phyloP scores from a whole-genome alignment of 202 grass and related monocot genomes.

The Bolboschoenoplectus hybrid region DNA sequence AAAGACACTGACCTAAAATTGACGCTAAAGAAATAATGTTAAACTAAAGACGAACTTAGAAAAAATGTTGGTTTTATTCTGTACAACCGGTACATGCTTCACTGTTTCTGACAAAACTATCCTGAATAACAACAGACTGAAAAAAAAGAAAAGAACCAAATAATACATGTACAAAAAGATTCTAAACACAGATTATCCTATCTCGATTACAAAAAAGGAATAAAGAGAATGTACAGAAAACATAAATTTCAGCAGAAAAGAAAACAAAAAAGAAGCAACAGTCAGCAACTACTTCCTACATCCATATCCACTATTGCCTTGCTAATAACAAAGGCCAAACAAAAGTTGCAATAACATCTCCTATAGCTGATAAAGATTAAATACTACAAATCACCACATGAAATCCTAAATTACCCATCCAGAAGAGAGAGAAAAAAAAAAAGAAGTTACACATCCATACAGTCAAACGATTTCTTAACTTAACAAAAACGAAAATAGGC shows the following conservation, averaged over 20 bases:
- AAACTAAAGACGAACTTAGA: not conserved
- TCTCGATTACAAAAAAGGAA: slow-evolving; percentile 36
- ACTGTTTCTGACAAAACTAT: not conserved
- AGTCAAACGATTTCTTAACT: slow-evolving; percentile 28
- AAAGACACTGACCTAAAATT: not conserved
- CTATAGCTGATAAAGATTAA: slow-evolving; percentile 34
- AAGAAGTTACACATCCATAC: slow-evolving; percentile 31
- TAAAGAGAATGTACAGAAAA: slow-evolving; percentile 30
- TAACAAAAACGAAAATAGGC: slow-evolving; percentile 36
- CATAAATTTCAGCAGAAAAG: slow-evolving; percentile 9
- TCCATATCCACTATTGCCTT: slow-evolving; percentile 28
- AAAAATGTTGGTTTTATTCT: not conserved
- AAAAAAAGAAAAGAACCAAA: not conserved
- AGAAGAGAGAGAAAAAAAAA: slow-evolving; percentile 8
- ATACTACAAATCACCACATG: slow-evolving; percentile 38
- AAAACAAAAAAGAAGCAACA: not conserved
- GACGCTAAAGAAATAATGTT: not conserved
- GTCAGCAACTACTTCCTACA: slow-evolving; percentile 30
- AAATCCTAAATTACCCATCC: slow-evolving; percentile 40
- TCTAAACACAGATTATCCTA: slow-evolving; percentile 27
- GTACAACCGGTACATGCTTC: not conserved
- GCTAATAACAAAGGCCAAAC: slow-evolving; percentile 31
- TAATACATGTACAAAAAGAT: not conserved
- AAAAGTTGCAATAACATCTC: slow-evolving; percentile 7
- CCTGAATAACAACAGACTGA: not conserved